phyloP scores from a whole-genome alignment of 2,329 filamentous ascomycete genomes.

The Dryadomyces quercus-mongolicae region DNA sequence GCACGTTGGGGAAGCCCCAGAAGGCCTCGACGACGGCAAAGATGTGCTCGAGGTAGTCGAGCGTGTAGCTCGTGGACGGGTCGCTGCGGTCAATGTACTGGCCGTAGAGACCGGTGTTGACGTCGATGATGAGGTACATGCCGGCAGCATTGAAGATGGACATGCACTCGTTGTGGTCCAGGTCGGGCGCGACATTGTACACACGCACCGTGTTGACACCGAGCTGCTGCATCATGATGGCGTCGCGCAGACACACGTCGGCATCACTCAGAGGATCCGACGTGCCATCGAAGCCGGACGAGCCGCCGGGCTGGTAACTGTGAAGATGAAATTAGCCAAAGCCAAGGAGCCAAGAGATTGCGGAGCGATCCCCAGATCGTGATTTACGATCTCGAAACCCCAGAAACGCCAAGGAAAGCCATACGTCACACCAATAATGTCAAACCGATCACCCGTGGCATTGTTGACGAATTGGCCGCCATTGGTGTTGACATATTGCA shows the following conservation, averaged over 20 bases:
- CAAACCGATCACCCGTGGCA: slow-evolving; percentile 44
- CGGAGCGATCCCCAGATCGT: no score
- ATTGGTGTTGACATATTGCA: slow-evolving; percentile 41
- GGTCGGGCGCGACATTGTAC: slow-evolving; percentile 67
- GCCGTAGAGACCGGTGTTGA: slow-evolving; percentile 55
- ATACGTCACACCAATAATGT: slow-evolving; percentile 49
- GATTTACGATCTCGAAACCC: no score
- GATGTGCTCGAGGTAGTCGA: slow-evolving; percentile 3
- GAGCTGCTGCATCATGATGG: slow-evolving; percentile 64
- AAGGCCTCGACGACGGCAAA: slow-evolving; percentile 64
- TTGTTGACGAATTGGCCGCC: slow-evolving; percentile 49
- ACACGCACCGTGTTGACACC: slow-evolving; percentile 76
- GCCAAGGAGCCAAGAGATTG: no score
- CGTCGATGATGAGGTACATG: slow-evolving; percentile 73
- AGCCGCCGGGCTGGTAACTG: slow-evolving; percentile 52
- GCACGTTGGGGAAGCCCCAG: slow-evolving; percentile 63
- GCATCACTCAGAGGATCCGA: slow-evolving; percentile 63
- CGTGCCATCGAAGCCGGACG: slow-evolving; percentile 40
- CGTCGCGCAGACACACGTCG: slow-evolving; percentile 65
- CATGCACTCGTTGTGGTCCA: slow-evolving; percentile 71
- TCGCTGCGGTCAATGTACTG: slow-evolving; percentile 41
- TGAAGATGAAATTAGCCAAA: not conserved
- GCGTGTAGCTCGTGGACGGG: slow-evolving; percentile 32
- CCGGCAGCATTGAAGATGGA: slow-evolving; percentile 62
- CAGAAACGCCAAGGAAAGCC: not conserved